Base-by-base conservation (phyloP, 179 eudicot genomes). In the Silene noctiflora region DNA sequence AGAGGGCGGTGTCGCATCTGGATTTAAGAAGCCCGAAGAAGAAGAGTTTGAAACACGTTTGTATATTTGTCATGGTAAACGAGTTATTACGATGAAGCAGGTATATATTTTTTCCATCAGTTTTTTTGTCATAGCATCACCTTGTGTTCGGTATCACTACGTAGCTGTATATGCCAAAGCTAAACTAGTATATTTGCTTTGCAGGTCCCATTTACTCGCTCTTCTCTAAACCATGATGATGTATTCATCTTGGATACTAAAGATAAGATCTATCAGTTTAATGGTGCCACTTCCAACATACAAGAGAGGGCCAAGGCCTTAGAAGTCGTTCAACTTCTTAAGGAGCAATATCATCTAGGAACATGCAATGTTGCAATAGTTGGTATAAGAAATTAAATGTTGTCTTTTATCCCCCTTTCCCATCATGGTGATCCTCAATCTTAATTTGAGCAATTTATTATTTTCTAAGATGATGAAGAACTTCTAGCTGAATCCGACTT, bases 1-100 rank as follows among this genome's bases (percentile, higher is more conserved):
- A 79, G 97, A 95, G 72, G 99, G 99, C 55, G 99, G 99, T 68
- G 83, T 93, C 84, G 93, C 94, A 66, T 91, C 99, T 81, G 99
- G 99, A 74, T 93, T 95, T 77, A 91, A 88, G 86, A 86, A 73
- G 78, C 82, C 87, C 4, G 97, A 83, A 81, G 98, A 93, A 81
- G 94, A 95, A 71, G 93, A 88, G 76, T 95, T 93, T 88, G 94
- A 93, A 86, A 93, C 96, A 8, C 88, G 81, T 76, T 78, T 95
- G 81, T 95, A 95, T 77, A 70, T 88, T 16, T 95, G 98, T 84
- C 90, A 87, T 82, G 99, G 99, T 79, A 95, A 91, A 81, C 86
- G 99, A 73, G 87, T 84, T 81, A 86, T 93, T 71, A 90, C 87
- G 80, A 81, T 96, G 89, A 96, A 93, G 86, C 97, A 90, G 97